Conservation (phyloP, 2,329 filamentous ascomycete genomes). For the Penicillium capsulatum region DNA sequence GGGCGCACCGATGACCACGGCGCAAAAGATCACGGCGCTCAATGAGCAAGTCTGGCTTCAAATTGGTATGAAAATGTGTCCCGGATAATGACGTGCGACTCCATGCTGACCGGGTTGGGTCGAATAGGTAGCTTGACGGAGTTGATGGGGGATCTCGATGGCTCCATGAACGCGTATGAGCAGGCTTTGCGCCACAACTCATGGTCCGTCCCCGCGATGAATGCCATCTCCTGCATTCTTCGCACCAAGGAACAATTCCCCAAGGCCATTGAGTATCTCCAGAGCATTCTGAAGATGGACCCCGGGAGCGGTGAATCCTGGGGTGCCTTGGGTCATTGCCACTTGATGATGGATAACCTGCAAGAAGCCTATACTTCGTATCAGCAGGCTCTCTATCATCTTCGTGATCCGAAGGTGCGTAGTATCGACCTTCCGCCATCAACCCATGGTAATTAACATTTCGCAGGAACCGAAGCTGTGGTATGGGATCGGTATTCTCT, state of each 20-base stretch:
- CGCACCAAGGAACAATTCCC: conserved; percentile 90
- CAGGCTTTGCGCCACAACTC: conserved; percentile 81
- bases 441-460: neutral
- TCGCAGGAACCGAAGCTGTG: conserved; percentile 86
- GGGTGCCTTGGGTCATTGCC: conserved; percentile 97
- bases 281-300: conserved; percentile 86
- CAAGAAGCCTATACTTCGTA: conserved; percentile 97
- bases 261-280: conserved; percentile 88
- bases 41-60: conserved; percentile 91
- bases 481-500: conserved; percentile 98
- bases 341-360: conserved; percentile 96
- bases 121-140: conserved; percentile 74
- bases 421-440: neutral
- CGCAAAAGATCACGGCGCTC: conserved; percentile 69
- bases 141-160: conserved; percentile 79
- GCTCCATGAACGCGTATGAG: conserved; percentile 86
- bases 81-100: neutral
- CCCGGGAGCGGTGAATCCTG: conserved; percentile 88
- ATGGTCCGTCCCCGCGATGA: conserved; percentile 87
- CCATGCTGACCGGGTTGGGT: conserved; percentile 16
- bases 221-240: conserved; percentile 85
- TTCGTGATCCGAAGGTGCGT: conserved; percentile 83
- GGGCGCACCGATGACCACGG: conserved; percentile 58
- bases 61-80: conserved; percentile 61
- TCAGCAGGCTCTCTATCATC: conserved; percentile 88